Percentiles rank a stretch among this genome's conserved stretches.
Conservation (phyloP, 306 rosid genomes). For the Vigna reflexopilosa region DNA sequence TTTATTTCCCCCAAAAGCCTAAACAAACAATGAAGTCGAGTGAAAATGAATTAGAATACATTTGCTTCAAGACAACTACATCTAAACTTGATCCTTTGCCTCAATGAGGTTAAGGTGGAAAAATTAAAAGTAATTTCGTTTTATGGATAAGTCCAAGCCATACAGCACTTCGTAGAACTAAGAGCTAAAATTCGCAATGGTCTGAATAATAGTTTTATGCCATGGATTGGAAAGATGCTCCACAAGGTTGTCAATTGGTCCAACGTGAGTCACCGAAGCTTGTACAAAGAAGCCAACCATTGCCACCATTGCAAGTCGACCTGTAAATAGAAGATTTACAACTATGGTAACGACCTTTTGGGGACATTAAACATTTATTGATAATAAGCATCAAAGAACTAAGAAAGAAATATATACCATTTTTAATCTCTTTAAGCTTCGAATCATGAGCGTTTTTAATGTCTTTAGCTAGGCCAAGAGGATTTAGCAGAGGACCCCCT, state of each 20-base stretch:
- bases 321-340: slow-evolving; percentile 49
- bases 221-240: slow-evolving; percentile 93
- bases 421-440: slow-evolving; percentile 95
- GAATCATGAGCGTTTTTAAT: slow-evolving; percentile 71
- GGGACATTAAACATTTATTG: background rate
- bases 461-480: slow-evolving; percentile 89
- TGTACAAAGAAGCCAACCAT: slow-evolving; percentile 91
- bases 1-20: background rate
- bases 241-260: slow-evolving; percentile 93
- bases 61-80: background rate
- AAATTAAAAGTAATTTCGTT: slow-evolving; percentile 1
- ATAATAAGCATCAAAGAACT: slow-evolving; percentile 18
- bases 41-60: slow-evolving; percentile 16
- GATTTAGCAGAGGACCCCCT: slow-evolving; percentile 87
- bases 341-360: slow-evolving; percentile 10
- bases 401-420: slow-evolving; percentile 56
- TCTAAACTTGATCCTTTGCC: background rate
- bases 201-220: slow-evolving; percentile 89
- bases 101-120: background rate
- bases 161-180: slow-evolving; percentile 36
- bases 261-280: slow-evolving; percentile 86
- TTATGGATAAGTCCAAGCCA: slow-evolving; percentile 25
- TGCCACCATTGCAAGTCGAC: slow-evolving; percentile 90
- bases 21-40: slow-evolving; percentile 10
- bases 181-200: slow-evolving; percentile 60